These are phyloP conservation scores for Eucalyptus cloeziana DNA, from an alignment of 345 rosid species.

Conservation along the genomic window DNA sequence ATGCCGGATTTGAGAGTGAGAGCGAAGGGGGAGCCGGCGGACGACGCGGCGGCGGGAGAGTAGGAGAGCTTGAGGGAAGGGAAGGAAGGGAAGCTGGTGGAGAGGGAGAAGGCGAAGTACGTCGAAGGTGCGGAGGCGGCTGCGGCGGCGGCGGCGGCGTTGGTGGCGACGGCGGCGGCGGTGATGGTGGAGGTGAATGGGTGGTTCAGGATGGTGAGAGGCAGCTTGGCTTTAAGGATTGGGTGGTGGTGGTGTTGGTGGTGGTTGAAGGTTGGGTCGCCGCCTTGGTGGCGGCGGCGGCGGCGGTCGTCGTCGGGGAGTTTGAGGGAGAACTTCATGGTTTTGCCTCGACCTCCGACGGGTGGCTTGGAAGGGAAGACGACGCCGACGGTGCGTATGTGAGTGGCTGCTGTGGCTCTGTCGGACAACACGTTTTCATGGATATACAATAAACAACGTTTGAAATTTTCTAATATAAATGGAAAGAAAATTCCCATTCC, in stretches of 20 bases:
- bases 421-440: not conserved
- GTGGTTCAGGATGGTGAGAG: conserved; percentile 31
- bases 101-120: conserved; percentile 24
- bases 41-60: conserved; percentile 9
- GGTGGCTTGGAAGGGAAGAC: not conserved
- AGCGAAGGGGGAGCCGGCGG: conserved; percentile 23
- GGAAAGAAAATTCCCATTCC: not conserved
- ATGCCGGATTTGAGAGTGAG: conserved; percentile 52
- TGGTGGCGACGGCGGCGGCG: not conserved
- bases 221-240: conserved; percentile 38
- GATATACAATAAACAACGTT: not conserved
- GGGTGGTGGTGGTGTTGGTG: not conserved
- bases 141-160: not conserved
- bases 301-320: conserved; percentile 15
- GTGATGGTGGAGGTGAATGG: conserved; percentile 27
- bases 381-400: not conserved
- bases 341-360: not conserved
- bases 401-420: not conserved
- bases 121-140: conserved; percentile 6
- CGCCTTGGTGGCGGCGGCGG: not conserved
- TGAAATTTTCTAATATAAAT: not conserved
- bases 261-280: not conserved
- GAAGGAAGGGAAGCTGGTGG: conserved; percentile 43
- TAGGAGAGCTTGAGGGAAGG: conserved; percentile 44
- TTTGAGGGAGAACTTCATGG: conserved; percentile 44